These are phyloP conservation scores for Pleurotus djamor DNA, from an alignment of 768 basidiomycete species.

Conservation along the genomic window DNA sequence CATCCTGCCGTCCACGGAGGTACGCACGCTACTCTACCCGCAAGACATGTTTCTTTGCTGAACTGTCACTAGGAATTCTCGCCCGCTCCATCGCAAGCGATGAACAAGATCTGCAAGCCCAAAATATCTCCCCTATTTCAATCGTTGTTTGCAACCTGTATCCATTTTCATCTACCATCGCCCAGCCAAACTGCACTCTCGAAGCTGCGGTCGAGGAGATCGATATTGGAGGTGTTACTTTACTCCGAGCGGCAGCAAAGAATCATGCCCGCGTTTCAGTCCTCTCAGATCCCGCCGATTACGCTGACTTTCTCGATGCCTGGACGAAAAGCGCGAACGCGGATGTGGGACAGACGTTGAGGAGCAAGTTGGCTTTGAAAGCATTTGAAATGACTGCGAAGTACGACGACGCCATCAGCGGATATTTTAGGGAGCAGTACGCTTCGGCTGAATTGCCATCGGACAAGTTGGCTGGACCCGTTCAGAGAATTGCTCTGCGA, in stretches of 20 bases:
- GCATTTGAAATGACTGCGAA: slow-evolving; percentile 96
- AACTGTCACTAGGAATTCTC: slow-evolving; percentile 72
- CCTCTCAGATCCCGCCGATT: slow-evolving; percentile 87
- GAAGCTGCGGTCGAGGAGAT: slow-evolving; percentile 96
- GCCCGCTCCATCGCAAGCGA: slow-evolving; percentile 92
- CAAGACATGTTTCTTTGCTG: neutral
- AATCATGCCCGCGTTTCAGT: slow-evolving; percentile 94
- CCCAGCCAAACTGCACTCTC: slow-evolving; percentile 85
- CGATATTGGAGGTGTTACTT: slow-evolving; percentile 97
- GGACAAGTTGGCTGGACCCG: slow-evolving; percentile 61
- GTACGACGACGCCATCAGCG: slow-evolving; percentile 95
- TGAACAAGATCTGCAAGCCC: slow-evolving; percentile 77
- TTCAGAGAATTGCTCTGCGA: slow-evolving; percentile 84
- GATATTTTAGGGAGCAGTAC: slow-evolving; percentile 96
- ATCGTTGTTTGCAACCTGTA: slow-evolving; percentile 99
- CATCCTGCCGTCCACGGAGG: slow-evolving; percentile 98
- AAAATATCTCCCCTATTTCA: slow-evolving; percentile 88
- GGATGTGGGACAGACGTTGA: slow-evolving; percentile 66
- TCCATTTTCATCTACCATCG: slow-evolving; percentile 91
- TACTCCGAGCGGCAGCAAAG: slow-evolving; percentile 96
- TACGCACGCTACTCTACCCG: slow-evolving; percentile 22
- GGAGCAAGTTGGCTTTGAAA: slow-evolving; percentile 86
- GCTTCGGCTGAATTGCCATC: slow-evolving; percentile 71
- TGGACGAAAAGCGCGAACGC: slow-evolving; percentile 70
- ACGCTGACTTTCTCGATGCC: slow-evolving; percentile 73